Conservation (phyloP, 2,329 filamentous ascomycete species). For the Fusarium hainanense region DNA sequence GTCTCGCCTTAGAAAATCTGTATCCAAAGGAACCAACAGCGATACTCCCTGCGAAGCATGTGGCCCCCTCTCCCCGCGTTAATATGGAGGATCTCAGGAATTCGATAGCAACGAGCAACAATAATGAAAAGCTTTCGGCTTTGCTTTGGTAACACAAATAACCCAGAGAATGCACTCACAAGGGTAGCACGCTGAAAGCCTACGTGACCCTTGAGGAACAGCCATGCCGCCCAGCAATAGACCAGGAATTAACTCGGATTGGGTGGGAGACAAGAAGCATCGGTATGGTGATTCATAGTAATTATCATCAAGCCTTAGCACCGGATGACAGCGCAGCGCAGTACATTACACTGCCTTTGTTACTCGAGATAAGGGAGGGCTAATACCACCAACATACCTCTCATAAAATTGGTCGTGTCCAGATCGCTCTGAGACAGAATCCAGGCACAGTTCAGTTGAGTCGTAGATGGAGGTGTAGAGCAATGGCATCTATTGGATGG, state of each 20-base stretch:
- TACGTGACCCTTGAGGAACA: slow-evolving; percentile 32
- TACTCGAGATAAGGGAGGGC: slow-evolving; percentile 32
- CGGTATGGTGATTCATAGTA: slow-evolving; percentile 40
- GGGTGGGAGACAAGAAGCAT: not conserved
- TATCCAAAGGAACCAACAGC: slow-evolving; percentile 3
- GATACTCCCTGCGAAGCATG: slow-evolving; percentile 2
- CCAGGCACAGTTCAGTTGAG: slow-evolving; percentile 15
- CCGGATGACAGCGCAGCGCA: not conserved
- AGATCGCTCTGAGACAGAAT: slow-evolving; percentile 10
- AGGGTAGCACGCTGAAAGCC: slow-evolving; percentile 26
- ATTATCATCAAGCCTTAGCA: slow-evolving; percentile 14
- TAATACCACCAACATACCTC: slow-evolving; percentile 27
- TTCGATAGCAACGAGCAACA: slow-evolving; percentile 19
- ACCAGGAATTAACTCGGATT: slow-evolving; percentile 18
- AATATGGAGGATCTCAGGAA: slow-evolving; percentile 20
- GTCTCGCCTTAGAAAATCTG: not conserved
- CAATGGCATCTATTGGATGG: slow-evolving; percentile 12
- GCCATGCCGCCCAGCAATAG: slow-evolving; percentile 15
- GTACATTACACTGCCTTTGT: slow-evolving; percentile 9
- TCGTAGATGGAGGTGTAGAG: slow-evolving; percentile 17
- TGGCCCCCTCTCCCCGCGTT: not conserved
- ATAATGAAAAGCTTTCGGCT: slow-evolving; percentile 9
- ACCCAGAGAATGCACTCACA: slow-evolving; percentile 23
- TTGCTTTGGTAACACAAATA: slow-evolving; percentile 23
- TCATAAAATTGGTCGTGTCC: slow-evolving; percentile 19